Base-by-base conservation (phyloP, 139 green algal genomes). In the Chlorella ohadii region DNA sequence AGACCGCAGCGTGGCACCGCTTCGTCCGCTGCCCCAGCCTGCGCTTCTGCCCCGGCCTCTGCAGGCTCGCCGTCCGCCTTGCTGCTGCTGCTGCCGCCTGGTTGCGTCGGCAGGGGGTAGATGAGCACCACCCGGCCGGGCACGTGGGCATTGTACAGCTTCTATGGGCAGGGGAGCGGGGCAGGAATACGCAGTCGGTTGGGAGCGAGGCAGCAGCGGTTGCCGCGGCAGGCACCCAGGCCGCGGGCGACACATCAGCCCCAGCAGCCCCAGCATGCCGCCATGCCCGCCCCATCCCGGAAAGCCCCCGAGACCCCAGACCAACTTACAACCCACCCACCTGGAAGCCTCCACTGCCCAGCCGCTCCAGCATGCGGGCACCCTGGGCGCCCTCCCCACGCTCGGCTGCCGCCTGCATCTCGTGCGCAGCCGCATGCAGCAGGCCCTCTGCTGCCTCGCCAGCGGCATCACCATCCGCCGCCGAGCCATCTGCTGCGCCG, bases 141-240 rank as follows among this genome's bases (percentile, higher is more conserved):
- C 25, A 81, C 76, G 34, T 81, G 55, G 3, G 82, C 36, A 22
- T 85, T 81, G 72, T 85, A 82, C 22, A 17, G 31, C 33, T 59
- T 59, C 51, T 59, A 13, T 13, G 22, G 51, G 51, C 51, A 59
- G 51, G 51, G 51, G 15, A 59, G 51, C 2, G 51, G 9, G 9
- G 51, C 2, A 3, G 51, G 51, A 13, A 13, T n/a, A n/a, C n/a
- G 51, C 51, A 22, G 51, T 9, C 51, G 51, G 51, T 59, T 59
- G 51, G 15, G 44, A 6, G 22, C 51, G 15, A 59, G 51, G 51
- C 51, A 20, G 51, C 51, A 22, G 44, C 44, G 44, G 44, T 51
- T 51, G 44, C 7, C 44, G 44, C 44, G 44, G 44, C 44, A 51
- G 44, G 44, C 44, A 51, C 7, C 44, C n/a, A n/a, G n/a, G n/a